Evolutionary conservation across 2,329 filamentous ascomycete genomes (phyloP).

Genomic region (Arthrocladium fulminans): DNA sequence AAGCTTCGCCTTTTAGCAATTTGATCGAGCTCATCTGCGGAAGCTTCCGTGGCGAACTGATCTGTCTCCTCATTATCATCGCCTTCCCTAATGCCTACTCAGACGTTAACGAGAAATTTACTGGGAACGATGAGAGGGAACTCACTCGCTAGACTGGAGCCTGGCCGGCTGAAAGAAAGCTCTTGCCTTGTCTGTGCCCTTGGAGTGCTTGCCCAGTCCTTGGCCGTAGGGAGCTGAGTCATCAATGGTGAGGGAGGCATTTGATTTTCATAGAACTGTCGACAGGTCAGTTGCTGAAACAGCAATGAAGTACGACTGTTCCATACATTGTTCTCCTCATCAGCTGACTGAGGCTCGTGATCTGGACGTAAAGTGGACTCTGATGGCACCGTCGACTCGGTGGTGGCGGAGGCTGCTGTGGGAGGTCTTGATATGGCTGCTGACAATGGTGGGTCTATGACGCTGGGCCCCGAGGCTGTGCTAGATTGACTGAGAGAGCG

Average conservation of each 20-base stretch:
- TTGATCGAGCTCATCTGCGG: slow-evolving; percentile 4
- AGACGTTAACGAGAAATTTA: slow-evolving; percentile 5
- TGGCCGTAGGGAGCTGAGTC: slow-evolving; percentile 18
- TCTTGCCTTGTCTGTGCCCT: slow-evolving; percentile 25
- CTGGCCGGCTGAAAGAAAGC: slow-evolving; percentile 23
- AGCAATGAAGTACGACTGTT: too few species aligned
- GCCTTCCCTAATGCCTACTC: slow-evolving; percentile 28
- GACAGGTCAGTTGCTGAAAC: slow-evolving; percentile 7
- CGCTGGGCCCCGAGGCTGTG: slow-evolving; percentile 2
- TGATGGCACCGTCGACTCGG: slow-evolving; percentile 9
- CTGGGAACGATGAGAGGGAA: slow-evolving; percentile 46
- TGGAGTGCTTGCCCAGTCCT: slow-evolving; percentile 22
- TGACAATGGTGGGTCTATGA: slow-evolving; percentile 7
- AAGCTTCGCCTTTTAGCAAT: slow-evolving; percentile 21
- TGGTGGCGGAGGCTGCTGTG: slow-evolving; percentile 7
- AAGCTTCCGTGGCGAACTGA: slow-evolving; percentile 11
- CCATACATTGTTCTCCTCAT: slow-evolving; percentile 6
- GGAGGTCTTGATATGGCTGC: slow-evolving; percentile 6
- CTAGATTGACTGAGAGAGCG: slow-evolving; percentile 2
- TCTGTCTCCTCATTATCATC: slow-evolving; percentile 8
- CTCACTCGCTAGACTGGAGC: slow-evolving; percentile 28
- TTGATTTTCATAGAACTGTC: slow-evolving; percentile 12
- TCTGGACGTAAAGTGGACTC: slow-evolving; percentile 15
- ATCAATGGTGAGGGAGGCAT: slow-evolving; percentile 21
- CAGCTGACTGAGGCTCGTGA: slow-evolving; percentile 8